Evolutionary conservation across 169 alveolate genomes (phyloP), one percentile per base, ranked within the genome.

Genomic region (Babesia ovata): DNA sequence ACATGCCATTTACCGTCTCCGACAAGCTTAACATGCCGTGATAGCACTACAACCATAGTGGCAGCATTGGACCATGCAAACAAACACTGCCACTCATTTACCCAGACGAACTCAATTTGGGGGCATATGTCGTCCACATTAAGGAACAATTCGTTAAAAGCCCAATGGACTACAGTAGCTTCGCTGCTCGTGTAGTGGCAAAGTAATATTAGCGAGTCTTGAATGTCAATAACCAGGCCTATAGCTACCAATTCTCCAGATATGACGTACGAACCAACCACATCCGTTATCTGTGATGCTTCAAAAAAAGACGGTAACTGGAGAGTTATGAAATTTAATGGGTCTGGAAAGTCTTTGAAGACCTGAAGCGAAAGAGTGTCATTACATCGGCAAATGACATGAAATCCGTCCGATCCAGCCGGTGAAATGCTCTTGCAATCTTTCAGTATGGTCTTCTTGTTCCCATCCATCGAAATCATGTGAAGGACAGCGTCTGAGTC

Each of bases 1-100:
- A 76, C 82, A 28, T 67, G 62, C 86, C 86, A 76, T 13, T 4
- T 33, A 19, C 33, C 36, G 24, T 59, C 26, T 17, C 60, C n/a
- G 24, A 39, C 70, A 17, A 75, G 76, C 13, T 75, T 75, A 17
- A 16, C 60, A 50, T 75, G 48, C 0, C 67, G 28, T 0, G 84
- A 62, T 29, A 75, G 0, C 33, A 75, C 61, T 6, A 75, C 84
- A 24, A 63, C 84, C 75, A 57, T 54, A 16, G 84, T 75, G 8
- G 84, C 56, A n/a, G 21, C 59, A 36, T 60, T 65, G 21, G 78
- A 75, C 84, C 75, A 44, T 6, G 70, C 84, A 14, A 75, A 50
- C 22, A 76, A 58, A 21, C 67, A 49, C 56, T 76, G 44, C 86
- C 86, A 69, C 50, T 53, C 46, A 10, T 46, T 19, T 16, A 69